phyloP scores from a whole-genome alignment of 768 basidiomycete species.

The Suillus sp. region DNA sequence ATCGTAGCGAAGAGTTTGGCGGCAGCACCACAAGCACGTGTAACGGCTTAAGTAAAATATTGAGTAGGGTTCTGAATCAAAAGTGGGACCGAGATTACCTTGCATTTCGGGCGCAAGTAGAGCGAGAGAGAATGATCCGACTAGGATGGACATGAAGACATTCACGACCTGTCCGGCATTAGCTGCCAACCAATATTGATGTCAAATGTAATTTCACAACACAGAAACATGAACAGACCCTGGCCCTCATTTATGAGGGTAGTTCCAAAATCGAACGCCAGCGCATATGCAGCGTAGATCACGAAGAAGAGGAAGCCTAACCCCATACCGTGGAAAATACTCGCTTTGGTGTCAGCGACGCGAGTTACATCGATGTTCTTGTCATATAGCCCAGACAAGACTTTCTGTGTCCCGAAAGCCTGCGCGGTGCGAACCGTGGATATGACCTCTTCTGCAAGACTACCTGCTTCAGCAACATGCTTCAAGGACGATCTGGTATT shows the following conservation, averaged over 20 bases:
- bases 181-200: conserved; percentile 19
- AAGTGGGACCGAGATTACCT: conserved; percentile 24
- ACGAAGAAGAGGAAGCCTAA: conserved; percentile 51
- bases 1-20: conserved; percentile 57
- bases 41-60: conserved; percentile 35
- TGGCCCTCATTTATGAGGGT: conserved; percentile 45
- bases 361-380: conserved; percentile 39
- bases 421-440: conserved; percentile 56
- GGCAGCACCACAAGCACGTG: conserved; percentile 54
- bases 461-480: conserved; percentile 47
- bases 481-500: conserved; percentile 39
- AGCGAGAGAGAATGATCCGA: conserved; percentile 58
- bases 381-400: conserved; percentile 49
- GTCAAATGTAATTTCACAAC: background rate
- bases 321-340: conserved; percentile 38
- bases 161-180: conserved; percentile 53
- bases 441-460: conserved; percentile 63
- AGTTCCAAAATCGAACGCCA: conserved; percentile 50
- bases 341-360: conserved; percentile 37
- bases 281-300: conserved; percentile 44
- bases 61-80: background rate
- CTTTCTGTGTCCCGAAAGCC: conserved; percentile 53
- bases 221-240: conserved; percentile 19
- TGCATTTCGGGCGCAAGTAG: conserved; percentile 54
- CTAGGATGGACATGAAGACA: conserved; percentile 52